Conservation (phyloP, 495 filamentous ascomycete species). For the Neurospora hispaniola region DNA sequence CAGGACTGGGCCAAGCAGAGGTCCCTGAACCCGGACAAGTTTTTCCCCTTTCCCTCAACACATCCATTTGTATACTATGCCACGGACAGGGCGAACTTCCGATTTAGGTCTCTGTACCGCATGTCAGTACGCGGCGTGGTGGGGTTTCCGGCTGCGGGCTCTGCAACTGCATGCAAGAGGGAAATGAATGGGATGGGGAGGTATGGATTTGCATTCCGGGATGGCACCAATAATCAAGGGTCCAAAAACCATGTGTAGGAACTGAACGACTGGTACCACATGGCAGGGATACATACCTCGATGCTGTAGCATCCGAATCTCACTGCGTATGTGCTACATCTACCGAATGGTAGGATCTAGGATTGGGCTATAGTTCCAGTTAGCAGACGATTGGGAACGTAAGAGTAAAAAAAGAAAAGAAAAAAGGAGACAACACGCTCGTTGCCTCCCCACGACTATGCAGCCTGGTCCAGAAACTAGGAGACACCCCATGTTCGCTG, state of each 20-base stretch:
- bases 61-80: neutral
- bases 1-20: neutral
- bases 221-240: neutral
- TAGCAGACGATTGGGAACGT: neutral
- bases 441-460: neutral
- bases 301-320: neutral
- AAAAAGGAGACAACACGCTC: neutral
- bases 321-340: neutral
- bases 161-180: neutral
- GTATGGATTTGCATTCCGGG: neutral
- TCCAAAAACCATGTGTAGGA: neutral
- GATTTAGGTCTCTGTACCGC: neutral
- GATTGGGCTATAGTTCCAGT: neutral
- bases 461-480: neutral
- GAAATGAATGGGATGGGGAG: neutral
- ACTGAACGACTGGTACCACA: neutral
- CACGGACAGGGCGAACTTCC: neutral
- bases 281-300: neutral
- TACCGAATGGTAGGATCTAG: neutral
- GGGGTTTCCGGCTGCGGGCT: neutral
- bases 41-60: neutral
- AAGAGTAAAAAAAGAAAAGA: too few species aligned
- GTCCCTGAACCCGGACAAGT: neutral
- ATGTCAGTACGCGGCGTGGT: neutral
- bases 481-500: neutral